Evolutionary conservation across 257 asterid species (phyloP), one percentile per base, ranked within the genome.

Genomic region (Lantana camara): DNA sequence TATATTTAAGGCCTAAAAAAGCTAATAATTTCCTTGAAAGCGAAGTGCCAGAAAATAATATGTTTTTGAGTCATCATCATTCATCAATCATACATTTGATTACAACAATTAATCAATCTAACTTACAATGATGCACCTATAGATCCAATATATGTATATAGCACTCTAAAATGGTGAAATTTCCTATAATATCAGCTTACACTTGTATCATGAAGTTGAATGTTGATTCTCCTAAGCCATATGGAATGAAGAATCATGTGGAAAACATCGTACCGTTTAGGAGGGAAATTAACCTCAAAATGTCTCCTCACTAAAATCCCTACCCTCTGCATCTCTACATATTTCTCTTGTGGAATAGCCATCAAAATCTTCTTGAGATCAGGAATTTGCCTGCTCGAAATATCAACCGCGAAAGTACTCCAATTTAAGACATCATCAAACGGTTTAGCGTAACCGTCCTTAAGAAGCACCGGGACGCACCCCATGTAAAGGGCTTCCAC

Each of bases 401-500:
- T 64, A 11, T 79, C 81, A 0, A 84, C 74, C 0, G 85, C 21
- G 51, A 84, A 84, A 9, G 42, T 67, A 9, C 67, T 73, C 87
- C 90, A 84, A 22, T 84, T 79, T 73, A 84, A 48, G 13, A 84
- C 83, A 42, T 84, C 85, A 5, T 53, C 79, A 14, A 84, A 84
- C 0, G 90, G 87, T 40, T 73, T 77, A 11, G 79, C 87, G 12
- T 84, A 84, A 47, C 76, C 70, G 54, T 72, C 82, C 73, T 84
- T 79, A 21, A 84, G 82, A 1, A 84, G 83, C 45, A 84, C 80
- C 0, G 87, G 87, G 1, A 81, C 85, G 5, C 90, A 81, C 1
- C 91, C 91, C 78, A 66, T 81, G 53, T 84, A 84, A 1, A 84
- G 68, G 13, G 82, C 87, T 73, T 84, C 87, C 27, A 84, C 87